Conservation (phyloP, 2,329 filamentous ascomycete genomes). For the Lasiodiplodia sp. region DNA sequence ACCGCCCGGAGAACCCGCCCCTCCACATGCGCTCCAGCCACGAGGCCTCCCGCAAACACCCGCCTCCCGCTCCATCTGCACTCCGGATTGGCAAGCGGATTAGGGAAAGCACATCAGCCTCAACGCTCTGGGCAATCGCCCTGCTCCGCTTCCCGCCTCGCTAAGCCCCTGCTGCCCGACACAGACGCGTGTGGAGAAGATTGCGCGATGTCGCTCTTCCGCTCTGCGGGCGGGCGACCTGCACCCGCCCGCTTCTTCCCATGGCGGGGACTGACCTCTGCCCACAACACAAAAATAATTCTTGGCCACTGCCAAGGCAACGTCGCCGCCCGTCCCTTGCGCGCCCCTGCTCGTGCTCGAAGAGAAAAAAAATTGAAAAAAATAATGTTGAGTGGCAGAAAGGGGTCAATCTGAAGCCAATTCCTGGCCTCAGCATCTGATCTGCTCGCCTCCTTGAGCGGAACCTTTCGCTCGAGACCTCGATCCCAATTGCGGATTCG, state of each 20-base stretch:
- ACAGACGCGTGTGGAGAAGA: constrained; percentile 23
- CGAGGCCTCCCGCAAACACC: constrained; percentile 27
- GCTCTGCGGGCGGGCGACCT: neutral
- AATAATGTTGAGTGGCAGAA: too few species aligned
- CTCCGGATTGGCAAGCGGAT: constrained; percentile 24
- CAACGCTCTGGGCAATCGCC: constrained; percentile 24
- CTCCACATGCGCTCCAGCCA: constrained; percentile 20
- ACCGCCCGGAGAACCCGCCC: constrained; percentile 16
- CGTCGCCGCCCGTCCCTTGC: neutral
- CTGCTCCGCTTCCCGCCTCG: constrained; percentile 25
- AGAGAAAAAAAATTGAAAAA: neutral
- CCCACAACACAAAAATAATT: constrained; percentile 20
- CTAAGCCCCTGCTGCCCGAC: constrained; percentile 19
- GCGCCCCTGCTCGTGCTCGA: neutral
- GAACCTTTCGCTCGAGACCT: neutral
- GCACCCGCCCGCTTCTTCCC: too few species aligned
- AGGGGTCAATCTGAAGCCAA: neutral
- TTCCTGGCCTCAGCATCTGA: neutral
- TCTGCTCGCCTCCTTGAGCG: neutral
- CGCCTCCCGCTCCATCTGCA: constrained; percentile 25
- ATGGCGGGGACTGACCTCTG: neutral
- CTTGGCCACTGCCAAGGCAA: neutral
- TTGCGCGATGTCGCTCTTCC: constrained; percentile 27
- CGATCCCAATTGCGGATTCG: neutral
- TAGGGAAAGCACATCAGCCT: constrained; percentile 28